These are phyloP conservation scores for Geotrichum aggregatum DNA, from an alignment of 1,139 yeast genomes.

Conservation along the genomic window DNA sequence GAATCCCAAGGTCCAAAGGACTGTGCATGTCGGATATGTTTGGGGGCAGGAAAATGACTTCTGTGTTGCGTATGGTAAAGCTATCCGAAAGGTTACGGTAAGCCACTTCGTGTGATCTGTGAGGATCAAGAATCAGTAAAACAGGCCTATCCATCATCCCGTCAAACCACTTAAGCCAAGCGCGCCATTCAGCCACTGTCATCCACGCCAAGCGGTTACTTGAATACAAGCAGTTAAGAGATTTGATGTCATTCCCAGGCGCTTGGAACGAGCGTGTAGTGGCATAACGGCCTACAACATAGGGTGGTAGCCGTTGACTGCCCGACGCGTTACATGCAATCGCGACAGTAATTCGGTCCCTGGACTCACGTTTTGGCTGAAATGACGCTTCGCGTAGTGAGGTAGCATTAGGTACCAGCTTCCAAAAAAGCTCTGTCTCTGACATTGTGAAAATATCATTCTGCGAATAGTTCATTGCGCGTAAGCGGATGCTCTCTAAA, in stretches of 20 bases:
- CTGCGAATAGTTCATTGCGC: conserved; percentile 7
- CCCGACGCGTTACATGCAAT: conserved; percentile 20
- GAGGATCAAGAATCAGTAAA: conserved; percentile 18
- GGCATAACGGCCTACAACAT: conserved; percentile 20
- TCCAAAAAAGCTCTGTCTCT: conserved; percentile 18
- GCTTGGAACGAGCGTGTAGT: conserved; percentile 18
- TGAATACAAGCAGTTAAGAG: conserved; percentile 15
- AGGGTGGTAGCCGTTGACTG: conserved; percentile 18
- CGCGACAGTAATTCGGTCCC: conserved; percentile 19
- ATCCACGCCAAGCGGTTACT: conserved; percentile 20
- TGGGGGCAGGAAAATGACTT: conserved; percentile 17
- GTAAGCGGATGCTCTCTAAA: conserved; percentile 1
- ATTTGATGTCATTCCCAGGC: conserved; percentile 17
- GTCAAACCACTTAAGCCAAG: conserved; percentile 22
- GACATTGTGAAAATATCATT: conserved; percentile 21
- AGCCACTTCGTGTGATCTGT: conserved; percentile 20
- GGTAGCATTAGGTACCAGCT: conserved; percentile 13
- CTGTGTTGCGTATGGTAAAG: conserved; percentile 11
- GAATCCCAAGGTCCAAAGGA: conserved; percentile 18
- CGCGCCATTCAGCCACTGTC: conserved; percentile 18
- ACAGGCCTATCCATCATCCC: conserved; percentile 17
- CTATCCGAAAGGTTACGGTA: conserved; percentile 9
- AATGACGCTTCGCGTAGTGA: conserved; percentile 5
- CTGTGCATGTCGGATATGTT: conserved; percentile 7
- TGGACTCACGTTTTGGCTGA: not conserved